A percentile compares a stretch with the other conserved stretches of the same genome.
phyloP scores from a whole-genome alignment of 495 filamentous ascomycete genomes.

The Jackrogersella multiformis region DNA sequence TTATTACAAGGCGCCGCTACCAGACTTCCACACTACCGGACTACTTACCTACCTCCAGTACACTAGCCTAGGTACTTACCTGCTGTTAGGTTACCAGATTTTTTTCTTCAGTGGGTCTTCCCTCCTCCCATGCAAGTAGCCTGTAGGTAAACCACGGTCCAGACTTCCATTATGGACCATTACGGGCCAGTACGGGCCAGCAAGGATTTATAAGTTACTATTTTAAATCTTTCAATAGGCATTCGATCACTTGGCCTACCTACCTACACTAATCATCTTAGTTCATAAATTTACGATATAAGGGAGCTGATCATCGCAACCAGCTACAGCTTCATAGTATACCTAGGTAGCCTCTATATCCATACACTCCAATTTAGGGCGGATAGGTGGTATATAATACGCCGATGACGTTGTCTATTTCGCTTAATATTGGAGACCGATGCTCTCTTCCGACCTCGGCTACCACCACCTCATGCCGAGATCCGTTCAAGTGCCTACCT shows the following conservation, averaged over 20 bases:
- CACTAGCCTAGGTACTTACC: no score
- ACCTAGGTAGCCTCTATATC: not conserved
- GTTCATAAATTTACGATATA: no score
- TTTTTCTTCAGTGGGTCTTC: slow-evolving; percentile 1
- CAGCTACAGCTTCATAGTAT: no score
- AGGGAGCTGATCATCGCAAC: no score
- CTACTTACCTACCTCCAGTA: no score
- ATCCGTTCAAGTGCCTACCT: not conserved
- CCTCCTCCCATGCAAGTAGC: not conserved
- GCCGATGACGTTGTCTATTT: slow-evolving; percentile 27
- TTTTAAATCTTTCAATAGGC: not conserved
- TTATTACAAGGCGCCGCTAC: not conserved
- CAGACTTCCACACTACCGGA: no score
- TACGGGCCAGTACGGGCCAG: not conserved
- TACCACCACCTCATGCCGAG: not conserved
- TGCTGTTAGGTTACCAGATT: no score
- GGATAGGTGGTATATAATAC: not conserved
- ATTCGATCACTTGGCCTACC: not conserved
- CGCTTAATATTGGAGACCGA: slow-evolving; percentile 6
- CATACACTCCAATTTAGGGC: not conserved
- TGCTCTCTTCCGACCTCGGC: not conserved
- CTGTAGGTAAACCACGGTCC: not conserved
- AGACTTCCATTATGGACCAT: not conserved
- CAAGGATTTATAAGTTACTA: not conserved
- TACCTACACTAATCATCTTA: no score